These are phyloP conservation scores for Cyclotella baltica DNA, from an alignment of 108 stramenopile genomes.

Conservation along the genomic window DNA sequence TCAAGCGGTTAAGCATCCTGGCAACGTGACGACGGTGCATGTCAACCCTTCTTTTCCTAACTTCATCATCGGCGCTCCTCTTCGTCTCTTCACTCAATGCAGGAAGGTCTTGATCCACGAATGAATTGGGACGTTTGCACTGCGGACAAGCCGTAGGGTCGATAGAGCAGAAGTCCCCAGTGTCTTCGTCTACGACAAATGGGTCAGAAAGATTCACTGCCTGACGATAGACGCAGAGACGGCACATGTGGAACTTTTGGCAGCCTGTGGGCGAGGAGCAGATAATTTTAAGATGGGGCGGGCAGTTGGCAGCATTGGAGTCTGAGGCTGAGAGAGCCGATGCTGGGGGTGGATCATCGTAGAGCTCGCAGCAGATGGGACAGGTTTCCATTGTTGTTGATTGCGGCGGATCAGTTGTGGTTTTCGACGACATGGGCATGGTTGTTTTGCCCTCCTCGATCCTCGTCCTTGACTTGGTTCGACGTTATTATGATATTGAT, in stretches of 20 bases:
- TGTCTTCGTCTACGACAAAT: constrained; percentile 18
- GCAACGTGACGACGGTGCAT: background rate
- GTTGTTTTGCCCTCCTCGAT: too few relatives aligned
- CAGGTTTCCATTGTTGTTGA: too few relatives aligned
- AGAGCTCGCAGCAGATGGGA: background rate
- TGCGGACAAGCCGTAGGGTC: constrained; percentile 30
- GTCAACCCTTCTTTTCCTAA: background rate
- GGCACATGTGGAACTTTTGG: constrained; percentile 25
- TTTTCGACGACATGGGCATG: too few relatives aligned
- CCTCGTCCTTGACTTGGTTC: too few relatives aligned
- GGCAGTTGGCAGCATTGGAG: too few relatives aligned
- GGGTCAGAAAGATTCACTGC: background rate
- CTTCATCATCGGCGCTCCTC: background rate
- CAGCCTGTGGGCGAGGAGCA: constrained; percentile 14
- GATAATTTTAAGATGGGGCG: background rate
- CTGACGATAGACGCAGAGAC: constrained; percentile 25
- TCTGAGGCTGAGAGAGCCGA: too few relatives aligned
- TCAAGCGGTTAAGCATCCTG: background rate
- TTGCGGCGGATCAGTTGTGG: too few relatives aligned
- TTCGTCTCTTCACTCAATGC: constrained; percentile 19
- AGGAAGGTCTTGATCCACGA: background rate
- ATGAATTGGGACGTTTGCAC: constrained; percentile 26
- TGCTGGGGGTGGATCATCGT: background rate
- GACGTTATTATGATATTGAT: too few relatives aligned
- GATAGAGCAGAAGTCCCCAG: constrained; percentile 24